phyloP scores from a whole-genome alignment of 2,329 filamentous ascomycete species.

The Lanzia echinophila region DNA sequence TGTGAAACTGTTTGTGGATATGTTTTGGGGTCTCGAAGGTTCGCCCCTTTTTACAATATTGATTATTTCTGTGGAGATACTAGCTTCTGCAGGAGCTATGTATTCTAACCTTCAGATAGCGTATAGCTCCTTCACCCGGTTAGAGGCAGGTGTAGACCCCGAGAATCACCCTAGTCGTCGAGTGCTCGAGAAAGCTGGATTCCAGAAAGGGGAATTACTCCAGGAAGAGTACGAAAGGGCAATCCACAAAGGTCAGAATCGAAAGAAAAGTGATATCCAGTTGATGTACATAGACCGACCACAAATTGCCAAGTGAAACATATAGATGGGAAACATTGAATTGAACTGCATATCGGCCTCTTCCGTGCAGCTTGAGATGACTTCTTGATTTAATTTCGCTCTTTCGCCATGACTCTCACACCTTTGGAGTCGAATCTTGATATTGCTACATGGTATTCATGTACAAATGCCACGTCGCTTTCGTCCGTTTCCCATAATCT shows the following conservation, averaged over 20 bases:
- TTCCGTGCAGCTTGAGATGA: no score
- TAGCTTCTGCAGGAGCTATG: neutral
- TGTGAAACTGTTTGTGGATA: conserved; percentile 10
- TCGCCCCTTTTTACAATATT: neutral
- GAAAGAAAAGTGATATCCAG: conserved; percentile 1
- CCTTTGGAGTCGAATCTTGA: neutral
- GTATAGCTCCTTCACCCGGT: neutral
- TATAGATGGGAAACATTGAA: no score
- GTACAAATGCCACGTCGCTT: conserved; percentile 4
- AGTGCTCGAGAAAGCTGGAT: conserved; percentile 19
- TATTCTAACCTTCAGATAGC: neutral
- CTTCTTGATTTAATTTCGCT: no score
- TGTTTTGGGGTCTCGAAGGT: conserved; percentile 6
- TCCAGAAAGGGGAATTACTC: conserved; percentile 11
- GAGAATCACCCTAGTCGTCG: conserved; percentile 18
- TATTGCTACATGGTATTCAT: conserved; percentile 6
- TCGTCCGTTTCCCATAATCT: neutral
- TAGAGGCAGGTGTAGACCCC: conserved; percentile 10
- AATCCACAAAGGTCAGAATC: neutral
- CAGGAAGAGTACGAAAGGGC: conserved; percentile 5
- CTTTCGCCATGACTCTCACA: neutral
- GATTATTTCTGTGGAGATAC: neutral
- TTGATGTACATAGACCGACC: neutral
- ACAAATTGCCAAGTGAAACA: neutral
- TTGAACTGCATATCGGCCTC: no score